Evolutionary conservation across 78 protist species (phyloP).

Genomic region (Dictyostelium firmibasis): DNA sequence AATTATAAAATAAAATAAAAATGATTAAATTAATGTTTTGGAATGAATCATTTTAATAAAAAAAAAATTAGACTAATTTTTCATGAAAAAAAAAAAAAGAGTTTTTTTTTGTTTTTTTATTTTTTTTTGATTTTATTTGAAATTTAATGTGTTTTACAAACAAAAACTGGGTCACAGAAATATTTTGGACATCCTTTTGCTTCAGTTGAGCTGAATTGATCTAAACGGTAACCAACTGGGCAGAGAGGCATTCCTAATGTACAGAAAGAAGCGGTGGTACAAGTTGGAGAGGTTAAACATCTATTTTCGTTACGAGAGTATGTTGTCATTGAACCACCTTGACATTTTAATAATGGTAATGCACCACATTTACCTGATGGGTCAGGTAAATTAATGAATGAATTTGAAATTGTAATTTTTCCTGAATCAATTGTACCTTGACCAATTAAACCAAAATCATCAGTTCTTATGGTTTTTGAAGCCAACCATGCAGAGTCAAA

Average conservation of each 20-base stretch:
- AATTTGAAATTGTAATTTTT: neutral
- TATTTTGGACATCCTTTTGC: neutral
- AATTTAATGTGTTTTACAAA: conserved; percentile 3
- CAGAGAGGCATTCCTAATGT: neutral
- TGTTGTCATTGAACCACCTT: neutral
- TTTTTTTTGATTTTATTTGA: neutral
- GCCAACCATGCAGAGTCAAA: conserved; percentile 7
- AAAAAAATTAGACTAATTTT: too few species aligned
- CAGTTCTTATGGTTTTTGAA: neutral
- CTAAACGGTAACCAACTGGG: neutral
- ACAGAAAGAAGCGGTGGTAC: neutral
- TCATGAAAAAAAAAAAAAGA: too few species aligned
- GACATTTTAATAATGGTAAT: neutral
- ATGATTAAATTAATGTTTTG: too few species aligned
- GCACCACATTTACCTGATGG: neutral
- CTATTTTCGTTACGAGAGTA: neutral
- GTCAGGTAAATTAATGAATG: neutral
- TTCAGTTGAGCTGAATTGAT: neutral
- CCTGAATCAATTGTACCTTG: neutral
- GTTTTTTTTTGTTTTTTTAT: neutral
- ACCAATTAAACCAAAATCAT: conserved; percentile 1
- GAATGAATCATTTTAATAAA: too few species aligned
- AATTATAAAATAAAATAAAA: too few species aligned
- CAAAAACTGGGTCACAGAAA: neutral
- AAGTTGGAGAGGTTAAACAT: neutral